Conservation (phyloP, 2,329 filamentous ascomycete species). For the Cercospora janseana region DNA sequence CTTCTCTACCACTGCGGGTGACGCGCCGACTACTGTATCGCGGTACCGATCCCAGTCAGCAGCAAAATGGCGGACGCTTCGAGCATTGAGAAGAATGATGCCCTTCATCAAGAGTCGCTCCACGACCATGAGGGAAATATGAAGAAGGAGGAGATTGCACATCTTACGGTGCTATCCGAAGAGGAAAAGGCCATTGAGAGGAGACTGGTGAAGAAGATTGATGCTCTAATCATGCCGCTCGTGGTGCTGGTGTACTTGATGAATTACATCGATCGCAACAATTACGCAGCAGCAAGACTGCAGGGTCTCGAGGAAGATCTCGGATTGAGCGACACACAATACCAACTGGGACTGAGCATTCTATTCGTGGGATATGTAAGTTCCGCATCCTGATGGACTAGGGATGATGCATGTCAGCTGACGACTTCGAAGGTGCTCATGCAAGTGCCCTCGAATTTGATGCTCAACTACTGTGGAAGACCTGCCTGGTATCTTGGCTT, state of each 20-base stretch:
- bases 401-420: background rate
- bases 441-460: conserved; percentile 63
- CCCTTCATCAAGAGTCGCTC: conserved; percentile 28
- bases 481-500: conserved; percentile 67
- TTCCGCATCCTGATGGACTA: conserved; percentile 23
- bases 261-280: conserved; percentile 46
- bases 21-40: background rate
- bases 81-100: conserved; percentile 24
- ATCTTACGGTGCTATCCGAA: conserved; percentile 31
- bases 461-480: conserved; percentile 64
- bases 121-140: conserved; percentile 28
- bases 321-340: conserved; percentile 56
- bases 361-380: conserved; percentile 59
- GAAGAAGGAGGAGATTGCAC: conserved; percentile 27
- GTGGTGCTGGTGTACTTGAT: conserved; percentile 61
- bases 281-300: conserved; percentile 65
- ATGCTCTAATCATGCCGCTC: conserved; percentile 65
- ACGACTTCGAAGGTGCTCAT: conserved; percentile 30
- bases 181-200: conserved; percentile 48
- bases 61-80: conserved; percentile 1
- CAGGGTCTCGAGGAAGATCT: conserved; percentile 64
- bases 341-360: conserved; percentile 59
- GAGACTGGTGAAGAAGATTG: conserved; percentile 67
- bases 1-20: background rate
- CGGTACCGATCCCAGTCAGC: background rate